Evolutionary conservation across 192 early-diverging fungal species (phyloP), one percentile per base, ranked within the genome.

Genomic region (Glomus cerebriforme): DNA sequence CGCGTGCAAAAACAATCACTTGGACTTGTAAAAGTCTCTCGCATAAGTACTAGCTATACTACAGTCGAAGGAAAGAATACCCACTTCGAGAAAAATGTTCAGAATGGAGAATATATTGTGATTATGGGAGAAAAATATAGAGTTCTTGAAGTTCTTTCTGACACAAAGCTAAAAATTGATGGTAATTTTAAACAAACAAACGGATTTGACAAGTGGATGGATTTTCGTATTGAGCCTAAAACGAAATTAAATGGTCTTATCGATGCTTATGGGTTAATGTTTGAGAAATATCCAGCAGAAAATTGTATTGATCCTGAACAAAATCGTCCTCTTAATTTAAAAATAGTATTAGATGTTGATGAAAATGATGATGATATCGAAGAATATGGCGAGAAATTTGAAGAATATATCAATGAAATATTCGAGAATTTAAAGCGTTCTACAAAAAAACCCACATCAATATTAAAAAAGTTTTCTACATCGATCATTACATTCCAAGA

Each of bases 241-340:
- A 63, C 35, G 1, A 77, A 17, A 13, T 6, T 49, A 32, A 77
- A 77, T 19, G 62, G 75, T 4, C 31, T 47, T 24, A 19, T 77
- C 2, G 63, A 77, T 77, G 75, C 49, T 19, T 77, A 77, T 34
- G 17, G 8, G 17, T n/a, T 65, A 22, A n/a, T 77, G 37, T 77
- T 77, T 31, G 32, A 26, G 7, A 77, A 66, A 35, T 77, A 77
- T 66, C 26, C 75, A 29, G 39, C 32, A 8, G 27, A 45, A 8
- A 63, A 4, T n/a, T 31, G n/a, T 19, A 66, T 77, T 19, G 64
- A 32, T 66, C 26, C n/a, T 1, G 63, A 47, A 24, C 39, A 49
- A 26, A 45, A 65, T 66, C 62, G n/a, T 9, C 22, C 62, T 27
- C 27, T 77, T 5, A 34, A 26, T 54, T 54, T 54, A 54, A 54